Evolutionary conservation across 2,329 filamentous ascomycete genomes (phyloP), one percentile per base, ranked within the genome.

Genomic region (Epichloe sibirici): DNA sequence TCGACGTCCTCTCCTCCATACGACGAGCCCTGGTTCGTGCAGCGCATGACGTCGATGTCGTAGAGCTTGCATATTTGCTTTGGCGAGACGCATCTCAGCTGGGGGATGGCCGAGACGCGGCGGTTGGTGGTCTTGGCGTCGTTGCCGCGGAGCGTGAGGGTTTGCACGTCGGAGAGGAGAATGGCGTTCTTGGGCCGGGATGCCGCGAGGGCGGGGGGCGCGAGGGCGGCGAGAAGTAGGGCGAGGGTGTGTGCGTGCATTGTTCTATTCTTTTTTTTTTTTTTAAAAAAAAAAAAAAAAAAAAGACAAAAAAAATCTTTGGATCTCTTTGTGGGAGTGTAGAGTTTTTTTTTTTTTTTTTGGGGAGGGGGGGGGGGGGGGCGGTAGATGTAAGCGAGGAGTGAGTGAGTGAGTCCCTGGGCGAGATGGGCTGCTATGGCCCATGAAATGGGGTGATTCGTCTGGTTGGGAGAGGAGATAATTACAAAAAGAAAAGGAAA

Each of bases 1-100:
- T 95, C 85, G 39, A 96, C 77, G 65, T 95, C 86, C 68, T 93
- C 83, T 44, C 73, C 66, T 57, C 82, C 81, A 72, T 96, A 96
- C 55, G 85, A 85, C 34, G 80, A 74, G 55, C 91, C 93, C 55
- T 85, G 77, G 71, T 97, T 97, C 56, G 78, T 85, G 77, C 91
- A 98, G 62, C 89, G 88, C 85, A 97, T 88, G 12, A 85, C 73
- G 59, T 94, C 86, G 56, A 95, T 71, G 28, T 80, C 71, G 73
- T 91, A 86, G 52, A 91, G 77, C 40, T 77, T 68, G 73, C 83
- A 87, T 53, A 86, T 67, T 51, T 74, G 73, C 8, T 72, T 76
- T 51, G 81, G 76, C 31, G 86, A 88, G 52, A 85, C 70, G 72
- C 91, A 96, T 62, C 74, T 79, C 13, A 96, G 78, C 71, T 94